Base-by-base conservation (phyloP, 257 asterid genomes). In the Mitragyna speciosa region DNA sequence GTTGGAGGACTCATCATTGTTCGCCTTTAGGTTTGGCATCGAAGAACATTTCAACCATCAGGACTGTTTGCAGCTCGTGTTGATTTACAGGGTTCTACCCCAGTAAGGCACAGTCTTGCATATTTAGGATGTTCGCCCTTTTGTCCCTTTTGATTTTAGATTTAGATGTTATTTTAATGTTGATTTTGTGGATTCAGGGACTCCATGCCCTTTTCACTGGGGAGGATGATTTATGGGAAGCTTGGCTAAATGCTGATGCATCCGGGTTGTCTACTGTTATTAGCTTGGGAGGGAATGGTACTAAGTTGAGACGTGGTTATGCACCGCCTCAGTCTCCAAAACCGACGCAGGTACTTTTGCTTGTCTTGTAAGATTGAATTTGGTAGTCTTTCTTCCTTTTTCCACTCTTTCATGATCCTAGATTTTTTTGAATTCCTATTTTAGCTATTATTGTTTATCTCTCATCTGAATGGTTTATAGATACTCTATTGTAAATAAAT, bases 41-140 rank as follows among this genome's bases (percentile, higher is more conserved):
- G 99, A 79, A 87, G 99, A 80, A 94, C 97, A 78, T 96, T 96
- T 88, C 99, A 96, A 82, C 95, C 91, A 22, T 96, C 98, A 49
- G 99, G 99, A 78, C 94, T 96, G 71, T 96, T 92, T 90, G 99
- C 99, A 45, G 98, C 98, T 85, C 96, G 99, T 76, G 91, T 96
- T 87, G 97, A 96, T 89, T 88, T 96, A 83, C 98, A 96, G 88
- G 99, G 99, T 86, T 91, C 94, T 77, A 84, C 86, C 79, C 84
- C 91, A 14, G 99, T 95, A 95, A 75, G 96, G 6, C 78, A 33
- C 45, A 47, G 28, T 77, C 47, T 82, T 76, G 77, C 75, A 61
- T 79, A 81, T 26, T 61, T 77, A 67, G 26, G 39, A 54, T 68
- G 30, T 70, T 82, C 31, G 52, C 26, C 61, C n/a, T 81, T 70